Conservation (phyloP, 176 grass and related monocot species). For the Tillandsia fasciculata region DNA sequence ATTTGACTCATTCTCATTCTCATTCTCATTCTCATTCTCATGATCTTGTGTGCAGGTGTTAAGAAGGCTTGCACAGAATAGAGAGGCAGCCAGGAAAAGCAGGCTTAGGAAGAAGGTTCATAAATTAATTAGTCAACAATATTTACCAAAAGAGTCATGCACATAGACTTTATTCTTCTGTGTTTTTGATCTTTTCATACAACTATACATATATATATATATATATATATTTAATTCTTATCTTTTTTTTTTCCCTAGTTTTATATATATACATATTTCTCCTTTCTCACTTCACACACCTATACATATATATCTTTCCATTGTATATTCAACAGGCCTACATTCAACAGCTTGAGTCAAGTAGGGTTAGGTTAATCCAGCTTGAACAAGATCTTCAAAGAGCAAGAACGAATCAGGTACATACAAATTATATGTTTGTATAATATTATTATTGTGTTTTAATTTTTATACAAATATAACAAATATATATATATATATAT, state of each 20-base stretch:
- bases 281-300: too few relatives aligned
- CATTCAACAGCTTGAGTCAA: conserved; percentile 74
- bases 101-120: conserved; percentile 87
- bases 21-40: too few relatives aligned
- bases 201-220: too few relatives aligned
- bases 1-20: too few relatives aligned
- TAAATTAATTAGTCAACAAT: conserved; percentile 4
- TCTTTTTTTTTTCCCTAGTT: conserved; percentile 19
- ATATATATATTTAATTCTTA: background rate
- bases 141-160: too few relatives aligned
- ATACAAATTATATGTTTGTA: conserved; percentile 5
- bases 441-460: too few relatives aligned
- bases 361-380: conserved; percentile 58
- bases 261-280: conserved; percentile 3
- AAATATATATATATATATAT: too few relatives aligned
- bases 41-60: conserved; percentile 34
- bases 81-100: conserved; percentile 91
- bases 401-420: conserved; percentile 52
- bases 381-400: conserved; percentile 65
- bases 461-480: too few relatives aligned
- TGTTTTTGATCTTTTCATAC: conserved; percentile 15
- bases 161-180: too few relatives aligned
- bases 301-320: background rate
- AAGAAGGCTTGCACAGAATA: conserved; percentile 89
- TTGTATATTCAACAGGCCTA: conserved; percentile 54